These are phyloP conservation scores for Colletotrichum sidae DNA, from an alignment of 2,329 filamentous ascomycete genomes.

Conservation along the genomic window DNA sequence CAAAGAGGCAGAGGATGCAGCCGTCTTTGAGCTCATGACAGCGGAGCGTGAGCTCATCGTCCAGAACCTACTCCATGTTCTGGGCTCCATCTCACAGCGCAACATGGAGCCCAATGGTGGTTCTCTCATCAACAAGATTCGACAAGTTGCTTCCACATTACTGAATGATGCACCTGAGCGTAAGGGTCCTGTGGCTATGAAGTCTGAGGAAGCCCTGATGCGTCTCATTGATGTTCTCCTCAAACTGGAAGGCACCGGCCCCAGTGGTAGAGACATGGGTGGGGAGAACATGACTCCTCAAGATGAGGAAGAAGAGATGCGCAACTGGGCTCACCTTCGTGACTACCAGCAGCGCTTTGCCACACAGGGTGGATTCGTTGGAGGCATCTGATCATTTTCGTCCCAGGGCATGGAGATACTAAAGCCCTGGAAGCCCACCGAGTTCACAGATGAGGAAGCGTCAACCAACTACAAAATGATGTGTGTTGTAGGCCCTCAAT, in stretches of 20 bases:
- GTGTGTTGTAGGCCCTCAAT: too few relatives aligned
- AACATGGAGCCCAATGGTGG: conserved; percentile 81
- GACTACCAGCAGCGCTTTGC: conserved; percentile 82
- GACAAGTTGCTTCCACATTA: conserved; percentile 84
- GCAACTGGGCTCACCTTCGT: conserved; percentile 81
- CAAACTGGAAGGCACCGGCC: conserved; percentile 75
- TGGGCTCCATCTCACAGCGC: conserved; percentile 83
- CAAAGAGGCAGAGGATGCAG: conserved; percentile 57
- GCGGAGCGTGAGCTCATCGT: conserved; percentile 85
- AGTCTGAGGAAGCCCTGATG: conserved; percentile 77
- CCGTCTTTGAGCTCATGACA: conserved; percentile 73
- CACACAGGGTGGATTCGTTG: conserved; percentile 68
- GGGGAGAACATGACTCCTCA: conserved; percentile 59
- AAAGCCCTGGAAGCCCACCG: too few relatives aligned
- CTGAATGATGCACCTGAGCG: conserved; percentile 68
- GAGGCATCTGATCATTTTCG: conserved; percentile 24
- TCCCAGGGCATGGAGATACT: too few relatives aligned
- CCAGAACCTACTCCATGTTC: conserved; percentile 79
- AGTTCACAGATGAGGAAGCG: too few relatives aligned
- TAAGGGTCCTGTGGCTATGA: conserved; percentile 62
- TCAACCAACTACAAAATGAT: too few relatives aligned
- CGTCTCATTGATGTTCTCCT: conserved; percentile 81
- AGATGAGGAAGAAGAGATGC: conserved; percentile 81
- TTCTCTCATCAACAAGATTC: conserved; percentile 84
- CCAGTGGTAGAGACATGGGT: conserved; percentile 39